Evolutionary conservation across 2,329 filamentous ascomycete species (phyloP).

Genomic region (Spiromastix sp.): DNA sequence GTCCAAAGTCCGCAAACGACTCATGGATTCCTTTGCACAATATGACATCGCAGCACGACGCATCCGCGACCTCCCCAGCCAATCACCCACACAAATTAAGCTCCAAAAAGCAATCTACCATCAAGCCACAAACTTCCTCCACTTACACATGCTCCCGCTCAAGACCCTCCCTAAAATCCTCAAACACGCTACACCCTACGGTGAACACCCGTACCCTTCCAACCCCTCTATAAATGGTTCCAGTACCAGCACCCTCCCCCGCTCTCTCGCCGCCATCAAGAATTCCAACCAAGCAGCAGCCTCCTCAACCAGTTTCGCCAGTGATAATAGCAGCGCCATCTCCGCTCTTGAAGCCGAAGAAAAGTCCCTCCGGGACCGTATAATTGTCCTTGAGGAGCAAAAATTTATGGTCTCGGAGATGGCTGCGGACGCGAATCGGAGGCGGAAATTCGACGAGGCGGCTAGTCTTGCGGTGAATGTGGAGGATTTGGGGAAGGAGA

Average conservation of each 20-base stretch:
- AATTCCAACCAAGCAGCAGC: slow-evolving; percentile 40
- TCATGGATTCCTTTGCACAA: slow-evolving; percentile 81
- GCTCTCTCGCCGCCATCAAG: slow-evolving; percentile 50
- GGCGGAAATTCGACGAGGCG: slow-evolving; percentile 78
- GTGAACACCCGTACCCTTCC: slow-evolving; percentile 20
- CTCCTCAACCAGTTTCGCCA: slow-evolving; percentile 42
- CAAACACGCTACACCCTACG: slow-evolving; percentile 48
- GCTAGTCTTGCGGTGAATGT: slow-evolving; percentile 67
- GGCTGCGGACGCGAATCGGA: slow-evolving; percentile 65
- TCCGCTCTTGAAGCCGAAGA: slow-evolving; percentile 71
- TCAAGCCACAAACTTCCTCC: slow-evolving; percentile 72
- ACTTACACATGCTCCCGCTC: slow-evolving; percentile 81
- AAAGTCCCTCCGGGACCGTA: slow-evolving; percentile 64
- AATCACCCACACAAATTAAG: slow-evolving; percentile 59
- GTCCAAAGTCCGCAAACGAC: slow-evolving; percentile 75
- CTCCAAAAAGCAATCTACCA: slow-evolving; percentile 76
- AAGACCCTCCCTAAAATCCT: slow-evolving; percentile 63
- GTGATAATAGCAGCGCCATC: slow-evolving; percentile 46
- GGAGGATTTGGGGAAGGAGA: slow-evolving; percentile 72
- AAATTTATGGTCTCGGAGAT: slow-evolving; percentile 81
- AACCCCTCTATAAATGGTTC: slow-evolving; percentile 17
- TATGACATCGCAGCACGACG: slow-evolving; percentile 75
- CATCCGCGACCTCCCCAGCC: slow-evolving; percentile 66
- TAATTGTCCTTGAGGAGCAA: slow-evolving; percentile 84
- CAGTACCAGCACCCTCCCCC: slow-evolving; percentile 18